Percentiles rank a stretch among this genome's conserved stretches.
Conservation (phyloP, 108 stramenopile genomes). For the Chaetoceros muelleri region DNA sequence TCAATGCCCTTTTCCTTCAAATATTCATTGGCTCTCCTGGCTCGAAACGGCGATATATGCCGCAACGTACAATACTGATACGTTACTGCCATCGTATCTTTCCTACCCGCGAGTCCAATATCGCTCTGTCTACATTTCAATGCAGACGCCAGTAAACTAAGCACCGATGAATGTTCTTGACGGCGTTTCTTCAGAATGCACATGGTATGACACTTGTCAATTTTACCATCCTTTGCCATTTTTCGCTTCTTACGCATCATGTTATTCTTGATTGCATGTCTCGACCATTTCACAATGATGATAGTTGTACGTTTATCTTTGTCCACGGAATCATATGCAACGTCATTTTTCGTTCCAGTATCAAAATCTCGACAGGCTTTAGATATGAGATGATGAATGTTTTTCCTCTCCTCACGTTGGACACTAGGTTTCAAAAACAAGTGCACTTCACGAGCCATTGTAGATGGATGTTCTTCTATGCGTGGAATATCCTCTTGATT, state of each 20-base stretch:
- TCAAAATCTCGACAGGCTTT: slow-evolving; percentile 38
- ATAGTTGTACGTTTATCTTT: slow-evolving; percentile 14
- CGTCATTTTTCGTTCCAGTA: slow-evolving; percentile 22
- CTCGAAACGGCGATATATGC: slow-evolving; percentile 17
- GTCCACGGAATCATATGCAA: neutral
- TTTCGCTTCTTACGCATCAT: slow-evolving; percentile 28
- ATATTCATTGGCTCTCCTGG: slow-evolving; percentile 15
- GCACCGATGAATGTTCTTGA: slow-evolving; percentile 56
- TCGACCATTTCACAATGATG: slow-evolving; percentile 38
- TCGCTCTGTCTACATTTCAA: slow-evolving; percentile 55
- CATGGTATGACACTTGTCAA: slow-evolving; percentile 19
- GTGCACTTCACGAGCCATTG: slow-evolving; percentile 8
- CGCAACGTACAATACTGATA: slow-evolving; percentile 76
- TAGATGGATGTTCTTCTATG: neutral
- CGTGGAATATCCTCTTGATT: slow-evolving; percentile 1
- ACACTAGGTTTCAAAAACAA: slow-evolving; percentile 33
- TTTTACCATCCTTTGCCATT: slow-evolving; percentile 4
- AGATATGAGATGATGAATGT: slow-evolving; percentile 37
- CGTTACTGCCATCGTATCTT: slow-evolving; percentile 79
- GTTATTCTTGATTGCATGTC: slow-evolving; percentile 18
- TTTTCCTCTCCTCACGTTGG: slow-evolving; percentile 26
- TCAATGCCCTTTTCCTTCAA: slow-evolving; percentile 18
- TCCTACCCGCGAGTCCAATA: slow-evolving; percentile 73
- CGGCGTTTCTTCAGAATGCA: slow-evolving; percentile 61
- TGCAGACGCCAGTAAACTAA: slow-evolving; percentile 27